Conservation (phyloP, 768 basidiomycete species). For the Mrakia hoshinonis region DNA sequence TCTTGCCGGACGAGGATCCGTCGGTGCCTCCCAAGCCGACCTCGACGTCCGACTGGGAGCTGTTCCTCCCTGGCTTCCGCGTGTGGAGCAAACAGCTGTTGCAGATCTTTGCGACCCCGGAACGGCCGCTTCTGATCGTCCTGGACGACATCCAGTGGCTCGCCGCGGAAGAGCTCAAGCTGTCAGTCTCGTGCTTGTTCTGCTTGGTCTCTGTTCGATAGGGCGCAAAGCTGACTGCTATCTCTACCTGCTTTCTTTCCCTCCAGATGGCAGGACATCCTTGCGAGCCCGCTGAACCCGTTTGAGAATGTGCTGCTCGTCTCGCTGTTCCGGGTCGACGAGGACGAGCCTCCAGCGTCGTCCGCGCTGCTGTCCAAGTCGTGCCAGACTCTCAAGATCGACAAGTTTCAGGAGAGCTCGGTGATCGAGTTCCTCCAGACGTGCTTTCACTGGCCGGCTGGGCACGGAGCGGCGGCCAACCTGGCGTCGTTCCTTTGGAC, state of each 20-base stretch:
- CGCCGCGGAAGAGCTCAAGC: conserved; percentile 9
- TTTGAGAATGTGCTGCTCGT: conserved; percentile 25
- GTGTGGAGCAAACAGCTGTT: conserved; percentile 16
- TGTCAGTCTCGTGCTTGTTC: neutral
- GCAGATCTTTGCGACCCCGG: conserved; percentile 19
- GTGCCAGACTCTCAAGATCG: neutral
- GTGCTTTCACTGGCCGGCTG: conserved; percentile 6
- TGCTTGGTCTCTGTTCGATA: neutral
- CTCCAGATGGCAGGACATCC: conserved; percentile 20
- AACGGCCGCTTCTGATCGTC: conserved; percentile 17
- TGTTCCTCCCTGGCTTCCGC: conserved; percentile 1
- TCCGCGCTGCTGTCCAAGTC: neutral
- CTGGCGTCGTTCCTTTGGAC: conserved; percentile 12
- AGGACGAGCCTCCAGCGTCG: neutral
- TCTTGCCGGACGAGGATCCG: conserved; percentile 12
- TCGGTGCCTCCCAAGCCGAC: neutral
- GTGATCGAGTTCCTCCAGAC: neutral
- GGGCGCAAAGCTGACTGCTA: neutral
- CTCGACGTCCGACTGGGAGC: conserved; percentile 22
- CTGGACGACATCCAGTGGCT: conserved; percentile 27
- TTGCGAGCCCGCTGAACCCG: neutral
- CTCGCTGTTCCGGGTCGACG: conserved; percentile 16
- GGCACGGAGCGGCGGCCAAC: neutral
- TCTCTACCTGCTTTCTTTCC: neutral
- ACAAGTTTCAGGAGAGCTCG: neutral